Conservation (phyloP, 192 early-diverging fungal species). For the Lobulomyces angularis region DNA sequence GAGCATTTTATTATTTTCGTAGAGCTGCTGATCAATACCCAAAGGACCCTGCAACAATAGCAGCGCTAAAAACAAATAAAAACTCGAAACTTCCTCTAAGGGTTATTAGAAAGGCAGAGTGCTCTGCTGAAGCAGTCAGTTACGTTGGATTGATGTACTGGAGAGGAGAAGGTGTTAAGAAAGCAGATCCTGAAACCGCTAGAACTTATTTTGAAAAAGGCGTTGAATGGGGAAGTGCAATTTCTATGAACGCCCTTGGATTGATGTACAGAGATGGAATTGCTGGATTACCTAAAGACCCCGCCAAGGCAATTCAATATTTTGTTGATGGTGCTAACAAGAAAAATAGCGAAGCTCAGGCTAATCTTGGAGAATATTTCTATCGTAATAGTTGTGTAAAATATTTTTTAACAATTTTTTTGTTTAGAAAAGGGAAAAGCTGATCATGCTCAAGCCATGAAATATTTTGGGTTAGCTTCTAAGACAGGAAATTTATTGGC, state of each 20-base stretch:
- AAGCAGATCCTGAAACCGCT: conserved; percentile 44
- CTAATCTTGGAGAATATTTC: conserved; percentile 50
- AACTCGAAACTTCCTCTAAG: conserved; percentile 7
- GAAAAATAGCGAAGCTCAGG: conserved; percentile 66
- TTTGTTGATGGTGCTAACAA: conserved; percentile 57
- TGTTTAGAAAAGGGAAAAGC: conserved; percentile 11
- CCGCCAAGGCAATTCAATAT: conserved; percentile 43
- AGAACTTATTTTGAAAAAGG: conserved; percentile 67
- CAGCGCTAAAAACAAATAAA: not conserved
- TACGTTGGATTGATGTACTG: conserved; percentile 77
- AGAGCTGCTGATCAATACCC: conserved; percentile 38
- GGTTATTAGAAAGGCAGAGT: conserved; percentile 12
- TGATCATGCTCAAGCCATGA: conserved; percentile 27
- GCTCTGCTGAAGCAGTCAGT: conserved; percentile 57
- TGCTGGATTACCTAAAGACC: conserved; percentile 28
- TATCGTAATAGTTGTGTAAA: conserved; percentile 12
- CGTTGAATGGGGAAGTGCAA: conserved; percentile 42
- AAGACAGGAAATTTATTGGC: conserved; percentile 57
- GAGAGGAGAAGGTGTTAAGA: conserved; percentile 73
- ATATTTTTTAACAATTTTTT: conserved; percentile 4
- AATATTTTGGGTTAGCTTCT: conserved; percentile 46
- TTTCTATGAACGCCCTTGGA: conserved; percentile 66
- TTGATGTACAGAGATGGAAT: conserved; percentile 65
- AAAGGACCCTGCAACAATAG: conserved; percentile 11
- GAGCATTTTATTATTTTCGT: conserved; percentile 49